phyloP scores from a whole-genome alignment of 2,329 filamentous ascomycete genomes.

The Boeremia lycopersici region DNA sequence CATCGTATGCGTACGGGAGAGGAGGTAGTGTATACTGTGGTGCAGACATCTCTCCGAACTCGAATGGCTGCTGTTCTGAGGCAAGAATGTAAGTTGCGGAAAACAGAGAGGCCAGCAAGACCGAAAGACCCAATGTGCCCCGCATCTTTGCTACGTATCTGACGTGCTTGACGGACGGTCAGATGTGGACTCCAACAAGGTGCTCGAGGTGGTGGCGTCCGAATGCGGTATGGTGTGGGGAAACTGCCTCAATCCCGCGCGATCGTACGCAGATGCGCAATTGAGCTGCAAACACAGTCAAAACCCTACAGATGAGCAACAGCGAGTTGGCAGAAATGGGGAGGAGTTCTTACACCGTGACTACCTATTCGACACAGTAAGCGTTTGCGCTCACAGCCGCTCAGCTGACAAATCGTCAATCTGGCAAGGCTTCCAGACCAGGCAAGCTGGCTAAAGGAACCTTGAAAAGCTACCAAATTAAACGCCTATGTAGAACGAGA shows the following conservation, averaged over 20 bases:
- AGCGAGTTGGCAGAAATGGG: too few relatives aligned
- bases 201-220: slow-evolving; percentile 29
- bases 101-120: slow-evolving; percentile 24
- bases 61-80: slow-evolving; percentile 43
- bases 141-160: slow-evolving; percentile 32
- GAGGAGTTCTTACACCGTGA: too few relatives aligned
- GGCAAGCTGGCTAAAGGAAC: too few relatives aligned
- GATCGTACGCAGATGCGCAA: neutral
- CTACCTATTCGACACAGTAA: too few relatives aligned
- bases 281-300: too few relatives aligned
- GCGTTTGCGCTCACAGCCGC: too few relatives aligned
- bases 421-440: too few relatives aligned
- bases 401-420: too few relatives aligned
- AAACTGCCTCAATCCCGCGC: slow-evolving; percentile 42
- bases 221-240: slow-evolving; percentile 18
- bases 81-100: slow-evolving; percentile 21
- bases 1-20: slow-evolving; percentile 73
- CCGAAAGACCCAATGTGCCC: slow-evolving; percentile 20
- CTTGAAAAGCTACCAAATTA: too few relatives aligned
- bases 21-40: slow-evolving; percentile 65
- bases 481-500: too few relatives aligned
- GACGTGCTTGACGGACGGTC: slow-evolving; percentile 23
- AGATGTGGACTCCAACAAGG: slow-evolving; percentile 37
- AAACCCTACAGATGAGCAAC: too few relatives aligned
- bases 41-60: slow-evolving; percentile 45